Base-by-base conservation (phyloP, 495 filamentous ascomycete species). In the Bombardia bombarda region DNA sequence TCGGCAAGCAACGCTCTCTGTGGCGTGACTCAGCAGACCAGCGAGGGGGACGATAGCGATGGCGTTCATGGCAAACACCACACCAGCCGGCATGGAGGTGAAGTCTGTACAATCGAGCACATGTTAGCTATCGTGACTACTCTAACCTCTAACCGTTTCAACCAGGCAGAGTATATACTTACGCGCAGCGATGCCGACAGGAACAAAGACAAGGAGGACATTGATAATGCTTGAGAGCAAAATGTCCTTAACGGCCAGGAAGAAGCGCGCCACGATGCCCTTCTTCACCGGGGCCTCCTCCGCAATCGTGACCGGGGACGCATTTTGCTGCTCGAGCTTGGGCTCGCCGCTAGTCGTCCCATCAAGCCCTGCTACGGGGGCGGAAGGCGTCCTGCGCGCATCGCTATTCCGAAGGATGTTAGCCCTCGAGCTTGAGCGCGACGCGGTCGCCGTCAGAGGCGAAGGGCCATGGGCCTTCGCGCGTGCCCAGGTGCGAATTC, bases 21-120 rank as follows among this genome's bases (percentile, higher is more conserved):
- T 93, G 14, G 86, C 86, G 61, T 85, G 75, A 50, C 76, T 79
- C 42, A 92, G 73, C 13, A 93, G 60, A n/a, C 81, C 84, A 23
- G 87, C 87, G 52, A 93, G 66, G 1, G 87, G 87, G 36, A 92
- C 77, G 59, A 93, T 87, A 23, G 87, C 86, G 39, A 92, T 68
- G 8, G 84, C 83, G 52, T 93, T 92, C 69, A 90, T 50, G 9
- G 30, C 45, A 22, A 57, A 52, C 9, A 86, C 47, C 33, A 63
- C 55, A 7, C 62, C 63, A 13, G 47, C 51, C 16, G 38, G 38
- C 38, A 40, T 40, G 12, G 21, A 16, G 2, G 14, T 18, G 24
- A 40, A 40, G 24, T 30, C 38, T 40, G 38, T 26, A 3, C 8
- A 23, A 17, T 35, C n/a, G n/a, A n/a, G 8, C 16, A 7, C 5